Percentiles rank a stretch among this genome's conserved stretches.
Conservation (phyloP, 208 protist genomes). For the Leishmania mexicana region DNA sequence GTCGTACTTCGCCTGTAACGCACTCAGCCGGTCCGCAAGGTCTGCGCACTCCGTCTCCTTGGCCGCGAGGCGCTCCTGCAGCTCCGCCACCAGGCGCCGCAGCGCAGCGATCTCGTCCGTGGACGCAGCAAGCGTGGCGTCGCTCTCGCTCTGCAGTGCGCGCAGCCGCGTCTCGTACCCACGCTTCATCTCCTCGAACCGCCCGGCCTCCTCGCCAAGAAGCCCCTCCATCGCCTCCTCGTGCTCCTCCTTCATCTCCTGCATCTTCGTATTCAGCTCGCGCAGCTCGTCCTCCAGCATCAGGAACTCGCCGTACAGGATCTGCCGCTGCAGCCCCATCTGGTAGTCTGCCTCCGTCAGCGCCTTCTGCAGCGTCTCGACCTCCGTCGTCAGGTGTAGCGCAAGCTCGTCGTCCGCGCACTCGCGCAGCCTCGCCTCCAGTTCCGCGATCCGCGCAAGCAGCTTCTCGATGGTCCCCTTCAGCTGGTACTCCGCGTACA, state of each 20-base stretch:
- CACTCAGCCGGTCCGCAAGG: conserved; percentile 18
- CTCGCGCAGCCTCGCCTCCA: conserved; percentile 59
- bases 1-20: conserved; percentile 10
- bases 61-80: conserved; percentile 22
- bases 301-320: conserved; percentile 70
- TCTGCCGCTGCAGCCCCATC: conserved; percentile 59
- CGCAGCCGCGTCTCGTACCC: conserved; percentile 40
- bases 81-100: conserved; percentile 16
- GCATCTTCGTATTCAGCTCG: conserved; percentile 69
- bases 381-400: conserved; percentile 61
- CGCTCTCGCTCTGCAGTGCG: conserved; percentile 22
- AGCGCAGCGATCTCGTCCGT: conserved; percentile 32
- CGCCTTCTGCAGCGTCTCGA: conserved; percentile 53
- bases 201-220: conserved; percentile 53
- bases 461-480: conserved; percentile 65
- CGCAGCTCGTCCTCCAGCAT: conserved; percentile 68
- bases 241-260: conserved; percentile 74
- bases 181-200: conserved; percentile 42
- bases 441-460: conserved; percentile 58
- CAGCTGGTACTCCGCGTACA: conserved; percentile 76
- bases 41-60: conserved; percentile 35
- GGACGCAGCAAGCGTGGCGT: conserved; percentile 11
- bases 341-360: conserved; percentile 67
- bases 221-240: conserved; percentile 69
- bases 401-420: conserved; percentile 59